Percentiles rank a stretch among this genome's conserved stretches.
Conservation (phyloP, 1,139 yeast species). For the Hanseniaspora uvarum region DNA sequence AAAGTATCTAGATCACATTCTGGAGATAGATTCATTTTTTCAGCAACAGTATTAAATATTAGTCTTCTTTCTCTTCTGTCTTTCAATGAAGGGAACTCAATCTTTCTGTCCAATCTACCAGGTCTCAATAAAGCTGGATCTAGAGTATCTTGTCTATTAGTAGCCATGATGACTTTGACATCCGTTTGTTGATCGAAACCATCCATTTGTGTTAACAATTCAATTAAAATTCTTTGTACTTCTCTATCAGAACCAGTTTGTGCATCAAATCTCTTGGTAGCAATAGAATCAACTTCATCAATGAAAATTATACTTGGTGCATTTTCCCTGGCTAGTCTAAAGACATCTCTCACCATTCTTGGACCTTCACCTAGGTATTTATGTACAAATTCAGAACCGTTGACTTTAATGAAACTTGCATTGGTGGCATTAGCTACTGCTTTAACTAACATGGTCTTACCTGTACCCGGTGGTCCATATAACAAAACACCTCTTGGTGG, state of each 20-base stretch:
- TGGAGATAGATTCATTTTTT: conserved; percentile 95
- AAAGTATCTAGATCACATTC: conserved; percentile 93
- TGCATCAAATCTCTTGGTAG: conserved; percentile 97
- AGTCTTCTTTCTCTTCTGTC: conserved; percentile 96
- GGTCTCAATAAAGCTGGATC: conserved; percentile 97
- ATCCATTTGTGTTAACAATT: conserved; percentile 95
- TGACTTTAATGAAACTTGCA: conserved; percentile 91
- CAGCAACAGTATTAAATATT: conserved; percentile 91
- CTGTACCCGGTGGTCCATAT: conserved; percentile 99
- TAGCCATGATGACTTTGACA: conserved; percentile 97
- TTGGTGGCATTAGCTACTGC: conserved; percentile 97
- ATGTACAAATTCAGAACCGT: conserved; percentile 96
- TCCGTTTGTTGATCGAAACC: conserved; percentile 94
- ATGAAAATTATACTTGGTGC: conserved; percentile 93
- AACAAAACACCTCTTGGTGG: conserved; percentile 96
- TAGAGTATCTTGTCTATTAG: conserved; percentile 93
- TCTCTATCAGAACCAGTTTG: conserved; percentile 99
- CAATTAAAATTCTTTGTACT: conserved; percentile 94
- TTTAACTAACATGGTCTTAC: conserved; percentile 96
- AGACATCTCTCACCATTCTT: conserved; percentile 97
- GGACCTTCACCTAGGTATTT: conserved; percentile 99
- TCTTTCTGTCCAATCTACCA: conserved; percentile 95
- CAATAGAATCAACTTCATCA: conserved; percentile 98
- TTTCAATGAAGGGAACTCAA: conserved; percentile 88
- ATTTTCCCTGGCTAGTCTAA: conserved; percentile 92